Conservation (phyloP, 2,329 filamentous ascomycete genomes). For the Aspergillus puulaauensis region DNA sequence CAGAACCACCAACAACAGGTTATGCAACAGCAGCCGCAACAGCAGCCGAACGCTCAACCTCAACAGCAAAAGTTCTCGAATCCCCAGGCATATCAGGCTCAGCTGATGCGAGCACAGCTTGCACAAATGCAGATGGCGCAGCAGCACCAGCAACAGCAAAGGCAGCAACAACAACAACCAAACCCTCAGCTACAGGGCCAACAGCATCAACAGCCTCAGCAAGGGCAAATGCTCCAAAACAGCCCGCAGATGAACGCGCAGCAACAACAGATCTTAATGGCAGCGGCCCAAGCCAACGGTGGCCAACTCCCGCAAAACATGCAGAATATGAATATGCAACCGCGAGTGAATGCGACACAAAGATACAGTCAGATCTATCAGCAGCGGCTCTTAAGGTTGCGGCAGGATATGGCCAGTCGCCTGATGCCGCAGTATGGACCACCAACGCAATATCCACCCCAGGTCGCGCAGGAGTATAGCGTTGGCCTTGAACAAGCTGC, state of each 20-base stretch:
- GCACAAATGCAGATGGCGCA: conserved; percentile 40
- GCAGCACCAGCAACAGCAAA: conserved; percentile 32
- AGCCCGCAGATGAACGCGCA: conserved; percentile 36
- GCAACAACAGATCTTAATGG: conserved; percentile 38
- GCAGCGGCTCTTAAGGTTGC: conserved; percentile 33
- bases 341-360: conserved; percentile 27
- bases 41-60: conserved; percentile 19
- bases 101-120: conserved; percentile 39
- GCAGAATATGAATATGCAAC: conserved; percentile 23
- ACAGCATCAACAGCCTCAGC: conserved; percentile 32
- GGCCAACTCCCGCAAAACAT: conserved; percentile 34
- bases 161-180: conserved; percentile 35
- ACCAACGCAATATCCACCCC: conserved; percentile 38
- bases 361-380: conserved; percentile 39
- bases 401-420: conserved; percentile 39
- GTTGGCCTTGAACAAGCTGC: conserved; percentile 38
- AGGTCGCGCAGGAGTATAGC: conserved; percentile 38
- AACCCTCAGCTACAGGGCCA: conserved; percentile 23
- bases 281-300: conserved; percentile 40
- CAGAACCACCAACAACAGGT: conserved; percentile 44
- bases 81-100: conserved; percentile 38
- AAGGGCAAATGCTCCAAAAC: conserved; percentile 30
- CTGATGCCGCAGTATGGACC: conserved; percentile 40
- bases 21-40: conserved; percentile 35
- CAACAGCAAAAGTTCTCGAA: conserved; percentile 28